Percentiles rank a stretch among this genome's conserved stretches.
phyloP scores from a whole-genome alignment of 441 rosid species.

The Arabidopsis hybrid region DNA sequence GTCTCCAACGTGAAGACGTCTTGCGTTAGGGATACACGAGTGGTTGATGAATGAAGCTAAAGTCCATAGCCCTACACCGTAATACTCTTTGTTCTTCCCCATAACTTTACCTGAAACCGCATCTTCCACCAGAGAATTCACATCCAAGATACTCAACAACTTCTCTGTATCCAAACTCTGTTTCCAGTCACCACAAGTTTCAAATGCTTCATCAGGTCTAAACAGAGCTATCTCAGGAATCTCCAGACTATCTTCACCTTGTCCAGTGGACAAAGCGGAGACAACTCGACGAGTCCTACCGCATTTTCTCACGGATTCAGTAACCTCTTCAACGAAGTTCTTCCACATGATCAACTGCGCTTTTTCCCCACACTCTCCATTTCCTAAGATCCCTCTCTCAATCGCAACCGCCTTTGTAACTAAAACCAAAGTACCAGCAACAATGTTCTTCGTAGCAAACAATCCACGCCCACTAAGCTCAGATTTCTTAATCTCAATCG shows the following conservation, averaged over 20 bases:
- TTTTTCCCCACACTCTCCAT: slow-evolving; percentile 58
- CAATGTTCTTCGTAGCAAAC: slow-evolving; percentile 73
- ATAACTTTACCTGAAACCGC: slow-evolving; percentile 74
- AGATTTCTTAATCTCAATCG: slow-evolving; percentile 62
- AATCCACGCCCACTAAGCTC: slow-evolving; percentile 85
- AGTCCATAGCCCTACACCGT: slow-evolving; percentile 87
- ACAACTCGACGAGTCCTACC: slow-evolving; percentile 52
- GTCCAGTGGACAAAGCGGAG: slow-evolving; percentile 61
- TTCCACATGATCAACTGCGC: slow-evolving; percentile 91
- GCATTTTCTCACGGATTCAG: slow-evolving; percentile 54
- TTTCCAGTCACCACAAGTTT: slow-evolving; percentile 17
- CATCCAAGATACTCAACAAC: slow-evolving; percentile 78
- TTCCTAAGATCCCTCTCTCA: slow-evolving; percentile 80
- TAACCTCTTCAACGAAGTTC: slow-evolving; percentile 68
- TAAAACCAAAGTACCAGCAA: slow-evolving; percentile 63
- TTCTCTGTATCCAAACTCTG: slow-evolving; percentile 51
- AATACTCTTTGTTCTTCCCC: slow-evolving; percentile 80
- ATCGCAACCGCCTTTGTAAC: slow-evolving; percentile 77
- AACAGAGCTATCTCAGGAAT: slow-evolving; percentile 67
- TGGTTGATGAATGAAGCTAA: slow-evolving; percentile 86
- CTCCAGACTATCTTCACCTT: slow-evolving; percentile 62
- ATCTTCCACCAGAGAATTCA: slow-evolving; percentile 86
- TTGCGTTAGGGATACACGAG: slow-evolving; percentile 80
- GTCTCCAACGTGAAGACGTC: slow-evolving; percentile 82
- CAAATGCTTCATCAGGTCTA: slow-evolving; percentile 56